Evolutionary conservation across 1,284 basidiomycete genomes (phyloP).

Genomic region (Naganishia cerealis): DNA sequence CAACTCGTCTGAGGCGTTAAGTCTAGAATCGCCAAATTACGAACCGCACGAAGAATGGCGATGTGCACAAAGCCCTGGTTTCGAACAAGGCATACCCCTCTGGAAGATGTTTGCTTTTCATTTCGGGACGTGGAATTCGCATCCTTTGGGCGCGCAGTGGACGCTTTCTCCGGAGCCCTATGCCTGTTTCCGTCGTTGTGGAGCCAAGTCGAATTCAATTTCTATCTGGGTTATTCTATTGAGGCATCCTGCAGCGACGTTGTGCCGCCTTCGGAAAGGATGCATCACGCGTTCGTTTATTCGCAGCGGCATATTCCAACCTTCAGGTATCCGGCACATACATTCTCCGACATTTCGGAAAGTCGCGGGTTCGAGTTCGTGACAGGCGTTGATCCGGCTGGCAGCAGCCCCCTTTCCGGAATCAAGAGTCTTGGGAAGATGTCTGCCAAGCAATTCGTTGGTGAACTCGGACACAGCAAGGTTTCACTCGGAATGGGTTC

Average conservation of each 20-base stretch:
- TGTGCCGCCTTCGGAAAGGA: slow-evolving; percentile 35
- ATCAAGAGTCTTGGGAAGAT: slow-evolving; percentile 38
- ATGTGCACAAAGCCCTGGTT: slow-evolving; percentile 32
- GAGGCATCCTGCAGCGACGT: slow-evolving; percentile 23
- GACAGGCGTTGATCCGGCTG: slow-evolving; percentile 38
- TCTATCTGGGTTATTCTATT: slow-evolving; percentile 33
- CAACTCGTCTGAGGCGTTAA: not conserved
- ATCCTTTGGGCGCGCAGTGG: slow-evolving; percentile 38
- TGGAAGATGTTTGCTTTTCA: slow-evolving; percentile 40
- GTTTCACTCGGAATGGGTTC: slow-evolving; percentile 37
- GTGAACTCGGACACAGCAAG: slow-evolving; percentile 39
- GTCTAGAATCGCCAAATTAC: slow-evolving; percentile 14
- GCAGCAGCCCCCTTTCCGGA: slow-evolving; percentile 31
- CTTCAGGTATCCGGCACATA: slow-evolving; percentile 20
- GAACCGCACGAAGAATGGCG: slow-evolving; percentile 27
- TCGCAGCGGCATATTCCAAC: slow-evolving; percentile 50
- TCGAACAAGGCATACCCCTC: slow-evolving; percentile 39
- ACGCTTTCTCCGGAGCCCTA: slow-evolving; percentile 41
- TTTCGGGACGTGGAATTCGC: slow-evolving; percentile 37
- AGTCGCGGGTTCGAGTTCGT: slow-evolving; percentile 38
- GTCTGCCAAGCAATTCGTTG: slow-evolving; percentile 36
- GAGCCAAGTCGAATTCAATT: slow-evolving; percentile 25
- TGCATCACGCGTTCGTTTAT: slow-evolving; percentile 49
- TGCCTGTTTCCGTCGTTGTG: slow-evolving; percentile 18
- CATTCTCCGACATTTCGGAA: slow-evolving; percentile 25